phyloP scores from a whole-genome alignment of 2,329 filamentous ascomycete genomes.

The Helicocarpus griseus region DNA sequence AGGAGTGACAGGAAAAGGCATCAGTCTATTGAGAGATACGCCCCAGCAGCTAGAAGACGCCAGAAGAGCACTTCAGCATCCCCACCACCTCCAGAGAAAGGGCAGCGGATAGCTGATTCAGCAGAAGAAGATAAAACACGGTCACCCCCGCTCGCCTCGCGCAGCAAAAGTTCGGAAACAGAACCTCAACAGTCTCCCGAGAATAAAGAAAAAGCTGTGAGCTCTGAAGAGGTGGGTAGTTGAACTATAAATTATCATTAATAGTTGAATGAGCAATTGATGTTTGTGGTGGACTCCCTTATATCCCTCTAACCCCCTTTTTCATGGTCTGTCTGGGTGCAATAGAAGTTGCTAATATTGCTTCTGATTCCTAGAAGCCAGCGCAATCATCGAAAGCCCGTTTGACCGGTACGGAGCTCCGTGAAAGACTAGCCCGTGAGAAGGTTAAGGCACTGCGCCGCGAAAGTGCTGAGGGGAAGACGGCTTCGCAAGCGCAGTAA shows the following conservation, averaged over 20 bases:
- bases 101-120: conserved; percentile 32
- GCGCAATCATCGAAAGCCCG: conserved; percentile 12
- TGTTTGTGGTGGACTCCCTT: conserved; percentile 7
- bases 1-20: conserved; percentile 31
- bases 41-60: conserved; percentile 30
- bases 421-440: conserved; percentile 29
- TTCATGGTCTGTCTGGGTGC: too few species aligned
- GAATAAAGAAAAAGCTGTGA: conserved; percentile 6
- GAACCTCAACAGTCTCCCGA: conserved; percentile 3
- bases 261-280: neutral
- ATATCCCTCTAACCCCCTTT: neutral
- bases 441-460: conserved; percentile 28
- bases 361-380: conserved; percentile 9
- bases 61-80: conserved; percentile 35
- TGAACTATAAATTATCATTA: conserved; percentile 1
- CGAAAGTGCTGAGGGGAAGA: conserved; percentile 17
- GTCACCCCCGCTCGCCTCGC: conserved; percentile 11
- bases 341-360: too few species aligned
- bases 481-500: conserved; percentile 10
- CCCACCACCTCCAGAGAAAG: conserved; percentile 30
- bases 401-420: conserved; percentile 25
- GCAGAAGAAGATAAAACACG: conserved; percentile 19
- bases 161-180: neutral
- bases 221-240: conserved; percentile 24
- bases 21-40: conserved; percentile 38